Base-by-base conservation (phyloP, 1,284 basidiomycete genomes). In the Irpex sp. region DNA sequence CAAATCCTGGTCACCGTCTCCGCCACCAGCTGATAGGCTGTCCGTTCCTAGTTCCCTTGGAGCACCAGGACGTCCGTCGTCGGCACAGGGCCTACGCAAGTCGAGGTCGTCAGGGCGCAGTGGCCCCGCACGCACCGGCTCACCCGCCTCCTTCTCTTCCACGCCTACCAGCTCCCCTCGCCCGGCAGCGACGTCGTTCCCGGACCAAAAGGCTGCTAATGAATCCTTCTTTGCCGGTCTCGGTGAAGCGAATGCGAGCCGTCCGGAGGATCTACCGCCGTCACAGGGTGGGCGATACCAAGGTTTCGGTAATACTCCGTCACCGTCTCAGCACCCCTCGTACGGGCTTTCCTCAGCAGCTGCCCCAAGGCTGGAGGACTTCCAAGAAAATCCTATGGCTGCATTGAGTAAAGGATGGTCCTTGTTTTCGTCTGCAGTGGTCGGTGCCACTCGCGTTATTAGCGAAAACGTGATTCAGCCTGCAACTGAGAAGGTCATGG, bases 371-470 rank as follows among this genome's bases (percentile, higher is more conserved):
- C 71, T 94, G 1, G 72, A 76, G 35, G 92, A 95, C n/a, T 74
- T 94, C 33, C 89, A 93, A 70, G 86, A 90, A 57, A 90, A 92
- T 71, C 93, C 93, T 0, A 77, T 86, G 58, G 86, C 83, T 15
- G 93, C 93, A 0, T 75, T 95, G 6, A 85, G 84, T 70, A 94
- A 94, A 76, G 92, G 93, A 55, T 95, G 93, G 93, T 91, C 90
- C 15, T 75, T 94, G 50, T 86, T 95, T 68, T 88, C 90, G 47
- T 82, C 89, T 0, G 92, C 85, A 21, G 85, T 95, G 17, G 83
- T 77, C 1, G 90, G 88, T 57, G 92, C 92, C 17, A 82, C 87
- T 5, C 85, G 85, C 68, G 87, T 74, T n/a, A 89, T 95, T 39
- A 82, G 83, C 63, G 90, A 93, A 74, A 90, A 83, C 70, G 85